phyloP scores from a whole-genome alignment of 2,329 filamentous ascomycete genomes.

The Dissoconium aciculare region DNA sequence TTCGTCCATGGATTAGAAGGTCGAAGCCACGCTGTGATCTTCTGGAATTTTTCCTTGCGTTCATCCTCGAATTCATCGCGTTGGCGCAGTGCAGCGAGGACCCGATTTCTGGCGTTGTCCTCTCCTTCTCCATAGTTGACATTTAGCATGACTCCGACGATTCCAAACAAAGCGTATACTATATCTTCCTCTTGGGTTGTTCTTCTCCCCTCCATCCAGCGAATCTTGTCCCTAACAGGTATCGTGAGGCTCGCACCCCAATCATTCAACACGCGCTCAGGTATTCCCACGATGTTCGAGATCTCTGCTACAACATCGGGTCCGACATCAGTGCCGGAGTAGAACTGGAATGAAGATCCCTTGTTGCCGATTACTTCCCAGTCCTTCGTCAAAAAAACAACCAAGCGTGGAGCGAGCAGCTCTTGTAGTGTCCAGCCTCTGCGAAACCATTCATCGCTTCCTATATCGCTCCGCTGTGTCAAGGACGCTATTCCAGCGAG shows the following conservation, averaged over 20 bases:
- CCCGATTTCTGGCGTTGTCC: background rate
- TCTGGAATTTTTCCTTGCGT: conserved; percentile 7
- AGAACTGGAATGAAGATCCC: conserved; percentile 3
- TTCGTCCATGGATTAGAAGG: too few relatives aligned
- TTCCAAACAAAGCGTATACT: conserved; percentile 8
- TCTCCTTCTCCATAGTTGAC: conserved; percentile 1
- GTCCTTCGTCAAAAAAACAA: conserved; percentile 10
- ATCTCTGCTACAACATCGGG: conserved; percentile 6
- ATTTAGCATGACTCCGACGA: conserved; percentile 6
- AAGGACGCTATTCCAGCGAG: conserved; percentile 8
- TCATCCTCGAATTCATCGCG: conserved; percentile 4
- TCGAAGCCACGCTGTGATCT: conserved; percentile 10
- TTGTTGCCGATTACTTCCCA: conserved; percentile 16
- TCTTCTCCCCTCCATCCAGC: conserved; percentile 9
- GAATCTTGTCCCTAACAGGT: conserved; percentile 4
- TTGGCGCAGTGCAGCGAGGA: conserved; percentile 3
- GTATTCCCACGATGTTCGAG: too few relatives aligned
- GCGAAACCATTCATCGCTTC: conserved; percentile 12
- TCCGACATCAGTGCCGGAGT: conserved; percentile 3
- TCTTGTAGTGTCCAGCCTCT: too few relatives aligned
- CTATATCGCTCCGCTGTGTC: conserved; percentile 3
- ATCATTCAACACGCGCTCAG: conserved; percentile 4
- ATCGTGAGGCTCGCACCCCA: conserved; percentile 3
- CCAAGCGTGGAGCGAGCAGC: conserved; percentile 11
- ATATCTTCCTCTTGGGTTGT: conserved; percentile 7